phyloP scores from a whole-genome alignment of 495 filamentous ascomycete genomes.

The Lichenothelia convexa region DNA sequence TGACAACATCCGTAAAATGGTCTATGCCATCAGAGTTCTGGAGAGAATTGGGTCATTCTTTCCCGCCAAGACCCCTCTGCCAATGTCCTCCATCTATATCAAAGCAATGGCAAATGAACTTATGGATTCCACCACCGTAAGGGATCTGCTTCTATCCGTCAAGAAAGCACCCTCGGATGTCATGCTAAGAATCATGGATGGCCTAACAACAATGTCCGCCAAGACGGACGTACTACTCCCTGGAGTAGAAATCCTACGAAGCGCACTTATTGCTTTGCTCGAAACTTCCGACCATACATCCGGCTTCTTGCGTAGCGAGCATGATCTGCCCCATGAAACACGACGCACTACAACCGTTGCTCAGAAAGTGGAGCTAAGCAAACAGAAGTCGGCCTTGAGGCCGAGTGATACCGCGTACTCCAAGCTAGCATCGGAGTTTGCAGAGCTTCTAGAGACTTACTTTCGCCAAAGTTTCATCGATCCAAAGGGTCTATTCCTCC shows the following conservation, averaged over 20 bases:
- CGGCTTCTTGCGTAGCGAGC: slow-evolving; percentile 47
- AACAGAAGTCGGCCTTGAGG: slow-evolving; percentile 55
- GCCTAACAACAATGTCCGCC: not conserved
- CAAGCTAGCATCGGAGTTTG: slow-evolving; percentile 46
- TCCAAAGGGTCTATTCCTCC: slow-evolving; percentile 46
- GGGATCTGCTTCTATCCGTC: slow-evolving; percentile 33
- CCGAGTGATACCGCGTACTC: slow-evolving; percentile 63
- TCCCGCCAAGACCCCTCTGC: slow-evolving; percentile 20
- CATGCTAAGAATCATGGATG: slow-evolving; percentile 6
- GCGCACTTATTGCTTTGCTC: slow-evolving; percentile 4
- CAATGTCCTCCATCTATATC: slow-evolving; percentile 35
- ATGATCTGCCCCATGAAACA: slow-evolving; percentile 50
- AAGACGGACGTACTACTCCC: too few species aligned
- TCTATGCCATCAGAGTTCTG: slow-evolving; percentile 29
- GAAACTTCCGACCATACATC: slow-evolving; percentile 19
- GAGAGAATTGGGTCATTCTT: slow-evolving; percentile 26
- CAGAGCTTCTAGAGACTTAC: slow-evolving; percentile 33
- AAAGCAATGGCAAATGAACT: slow-evolving; percentile 40
- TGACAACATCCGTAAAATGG: slow-evolving; percentile 26
- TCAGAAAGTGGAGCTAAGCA: slow-evolving; percentile 72
- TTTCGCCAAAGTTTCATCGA: slow-evolving; percentile 34
- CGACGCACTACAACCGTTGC: slow-evolving; percentile 71
- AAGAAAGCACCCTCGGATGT: slow-evolving; percentile 21
- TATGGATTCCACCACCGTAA: slow-evolving; percentile 26
- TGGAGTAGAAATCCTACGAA: too few species aligned